phyloP scores from a whole-genome alignment of 2,329 filamentous ascomycete genomes.

The Hyphodiscus sp. region DNA sequence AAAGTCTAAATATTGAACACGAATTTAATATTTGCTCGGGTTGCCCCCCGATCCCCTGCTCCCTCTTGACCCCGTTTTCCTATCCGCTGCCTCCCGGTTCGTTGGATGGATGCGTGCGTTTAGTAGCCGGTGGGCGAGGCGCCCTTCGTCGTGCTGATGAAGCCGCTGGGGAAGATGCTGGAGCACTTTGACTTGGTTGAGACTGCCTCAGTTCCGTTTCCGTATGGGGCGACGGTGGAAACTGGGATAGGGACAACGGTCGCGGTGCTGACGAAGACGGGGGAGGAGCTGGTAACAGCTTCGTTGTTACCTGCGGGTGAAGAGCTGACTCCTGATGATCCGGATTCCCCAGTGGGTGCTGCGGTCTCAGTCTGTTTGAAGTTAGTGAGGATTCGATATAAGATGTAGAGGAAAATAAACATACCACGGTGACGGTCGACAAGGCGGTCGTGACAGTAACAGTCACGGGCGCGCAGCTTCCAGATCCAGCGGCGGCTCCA shows the following conservation, averaged over 20 bases:
- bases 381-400: not conserved
- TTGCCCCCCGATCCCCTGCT: not conserved
- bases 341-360: conserved; percentile 1
- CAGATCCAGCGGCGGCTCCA: conserved; percentile 2
- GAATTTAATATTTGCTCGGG: not conserved
- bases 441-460: conserved; percentile 22
- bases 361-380: conserved; percentile 13
- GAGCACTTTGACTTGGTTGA: conserved; percentile 20
- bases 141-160: conserved; percentile 19
- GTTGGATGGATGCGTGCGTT: not conserved
- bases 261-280: conserved; percentile 19
- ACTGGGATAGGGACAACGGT: conserved; percentile 23
- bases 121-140: conserved; percentile 6
- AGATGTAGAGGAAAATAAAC: not conserved
- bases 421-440: conserved; percentile 26
- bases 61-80: not conserved
- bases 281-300: conserved; percentile 2
- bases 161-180: conserved; percentile 22
- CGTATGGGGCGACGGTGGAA: conserved; percentile 17
- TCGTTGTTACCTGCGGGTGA: conserved; percentile 1
- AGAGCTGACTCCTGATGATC: conserved; percentile 1
- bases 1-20: not conserved
- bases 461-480: conserved; percentile 20
- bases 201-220: conserved; percentile 18
- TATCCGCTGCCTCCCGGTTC: not conserved